A percentile compares a stretch with the other conserved stretches of the same genome.
phyloP scores from a whole-genome alignment of 768 basidiomycete genomes.

The Boletus reticuloceps region DNA sequence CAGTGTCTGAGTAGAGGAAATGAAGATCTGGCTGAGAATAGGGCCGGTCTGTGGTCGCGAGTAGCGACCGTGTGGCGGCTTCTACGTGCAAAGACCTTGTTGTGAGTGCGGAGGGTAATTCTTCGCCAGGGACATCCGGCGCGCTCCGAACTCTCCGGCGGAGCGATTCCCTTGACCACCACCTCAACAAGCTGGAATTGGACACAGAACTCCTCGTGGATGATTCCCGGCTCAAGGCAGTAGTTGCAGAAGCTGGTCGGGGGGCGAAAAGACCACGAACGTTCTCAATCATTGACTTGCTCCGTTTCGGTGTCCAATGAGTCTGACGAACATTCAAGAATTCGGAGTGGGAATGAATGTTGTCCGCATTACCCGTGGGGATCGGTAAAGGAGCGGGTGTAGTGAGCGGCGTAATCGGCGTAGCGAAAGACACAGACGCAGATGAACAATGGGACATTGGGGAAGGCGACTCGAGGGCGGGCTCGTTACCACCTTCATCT shows the following conservation, averaged over 20 bases:
- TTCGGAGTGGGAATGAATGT: slow-evolving; percentile 27
- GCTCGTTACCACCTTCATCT: slow-evolving; percentile 24
- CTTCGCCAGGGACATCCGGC: slow-evolving; percentile 40
- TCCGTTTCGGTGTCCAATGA: slow-evolving; percentile 38
- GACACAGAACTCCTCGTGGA: slow-evolving; percentile 29
- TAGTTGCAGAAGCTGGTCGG: slow-evolving; percentile 41
- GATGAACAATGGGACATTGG: slow-evolving; percentile 41
- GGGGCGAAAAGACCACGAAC: slow-evolving; percentile 59
- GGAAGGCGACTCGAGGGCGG: slow-evolving; percentile 32
- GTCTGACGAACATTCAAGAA: slow-evolving; percentile 22
- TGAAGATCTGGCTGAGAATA: slow-evolving; percentile 34
- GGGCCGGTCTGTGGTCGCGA: slow-evolving; percentile 18
- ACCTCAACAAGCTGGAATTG: slow-evolving; percentile 36
- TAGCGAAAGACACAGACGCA: slow-evolving; percentile 25
- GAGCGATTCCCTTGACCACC: slow-evolving; percentile 49
- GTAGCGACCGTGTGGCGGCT: slow-evolving; percentile 4
- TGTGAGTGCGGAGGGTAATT: slow-evolving; percentile 23
- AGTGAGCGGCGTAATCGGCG: slow-evolving; percentile 24
- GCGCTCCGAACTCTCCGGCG: slow-evolving; percentile 54
- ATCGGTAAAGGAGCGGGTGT: slow-evolving; percentile 12
- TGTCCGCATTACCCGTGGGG: slow-evolving; percentile 9
- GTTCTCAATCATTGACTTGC: slow-evolving; percentile 58
- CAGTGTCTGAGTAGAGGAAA: slow-evolving; percentile 17
- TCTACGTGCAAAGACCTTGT: slow-evolving; percentile 25
- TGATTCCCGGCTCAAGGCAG: slow-evolving; percentile 26